phyloP scores from a whole-genome alignment of 2,329 filamentous ascomycete species.

The Cladorrhinum sp. region DNA sequence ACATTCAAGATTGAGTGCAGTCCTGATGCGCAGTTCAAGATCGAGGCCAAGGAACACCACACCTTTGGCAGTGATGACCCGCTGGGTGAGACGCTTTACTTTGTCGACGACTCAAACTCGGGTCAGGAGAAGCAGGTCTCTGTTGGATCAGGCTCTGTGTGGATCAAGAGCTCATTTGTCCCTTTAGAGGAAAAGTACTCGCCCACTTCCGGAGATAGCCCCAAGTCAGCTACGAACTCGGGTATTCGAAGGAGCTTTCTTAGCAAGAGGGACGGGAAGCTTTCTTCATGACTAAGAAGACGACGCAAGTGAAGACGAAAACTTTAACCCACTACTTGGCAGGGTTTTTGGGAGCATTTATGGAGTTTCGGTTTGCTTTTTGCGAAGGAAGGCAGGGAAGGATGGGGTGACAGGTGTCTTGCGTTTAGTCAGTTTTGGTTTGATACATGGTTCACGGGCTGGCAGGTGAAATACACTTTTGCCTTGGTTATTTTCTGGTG shows the following conservation, averaged over 20 bases:
- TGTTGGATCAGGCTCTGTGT: slow-evolving; percentile 70
- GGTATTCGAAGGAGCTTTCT: slow-evolving; percentile 53
- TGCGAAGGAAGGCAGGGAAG: neutral
- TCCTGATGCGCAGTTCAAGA: slow-evolving; percentile 80
- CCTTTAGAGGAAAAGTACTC: slow-evolving; percentile 43
- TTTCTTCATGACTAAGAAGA: slow-evolving; percentile 5
- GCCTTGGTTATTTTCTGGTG: neutral
- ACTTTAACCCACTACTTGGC: neutral
- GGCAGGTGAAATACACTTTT: neutral
- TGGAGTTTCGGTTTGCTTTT: neutral
- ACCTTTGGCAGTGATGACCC: slow-evolving; percentile 80
- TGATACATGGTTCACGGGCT: neutral
- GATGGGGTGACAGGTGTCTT: neutral
- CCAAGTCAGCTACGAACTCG: slow-evolving; percentile 42
- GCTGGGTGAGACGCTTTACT: slow-evolving; percentile 83
- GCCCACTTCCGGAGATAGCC: slow-evolving; percentile 28
- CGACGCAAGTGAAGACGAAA: neutral
- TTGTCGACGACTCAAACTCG: slow-evolving; percentile 75
- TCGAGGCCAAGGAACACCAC: slow-evolving; percentile 81
- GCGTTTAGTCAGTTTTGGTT: too few relatives aligned
- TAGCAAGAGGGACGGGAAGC: slow-evolving; percentile 46
- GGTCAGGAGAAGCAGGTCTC: slow-evolving; percentile 69
- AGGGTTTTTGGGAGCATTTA: slow-evolving; percentile 28
- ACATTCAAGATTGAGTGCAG: slow-evolving; percentile 74
- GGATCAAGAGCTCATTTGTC: slow-evolving; percentile 70